phyloP scores from a whole-genome alignment of 345 rosid genomes.

The Camelina neglecta region DNA sequence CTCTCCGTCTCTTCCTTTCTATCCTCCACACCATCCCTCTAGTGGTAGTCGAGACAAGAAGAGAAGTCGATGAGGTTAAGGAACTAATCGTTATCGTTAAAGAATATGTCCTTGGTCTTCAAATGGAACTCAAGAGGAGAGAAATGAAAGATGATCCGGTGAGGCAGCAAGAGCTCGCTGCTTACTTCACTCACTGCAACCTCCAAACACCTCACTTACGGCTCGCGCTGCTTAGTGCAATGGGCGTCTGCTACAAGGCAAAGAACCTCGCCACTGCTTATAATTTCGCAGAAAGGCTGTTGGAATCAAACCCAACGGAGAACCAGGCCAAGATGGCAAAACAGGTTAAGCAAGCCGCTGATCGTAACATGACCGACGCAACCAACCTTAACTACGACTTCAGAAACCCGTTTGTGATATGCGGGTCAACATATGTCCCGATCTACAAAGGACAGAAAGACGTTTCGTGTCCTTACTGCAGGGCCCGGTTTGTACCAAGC shows the following conservation, averaged over 20 bases:
- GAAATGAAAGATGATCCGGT: slow-evolving; percentile 70
- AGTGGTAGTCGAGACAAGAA: slow-evolving; percentile 89
- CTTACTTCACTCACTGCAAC: slow-evolving; percentile 94
- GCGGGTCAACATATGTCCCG: slow-evolving; percentile 90
- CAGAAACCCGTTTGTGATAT: slow-evolving; percentile 86
- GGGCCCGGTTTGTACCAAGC: slow-evolving; percentile 72
- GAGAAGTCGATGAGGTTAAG: slow-evolving; percentile 97
- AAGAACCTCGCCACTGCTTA: slow-evolving; percentile 80
- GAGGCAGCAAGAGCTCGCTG: slow-evolving; percentile 96
- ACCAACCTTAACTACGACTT: slow-evolving; percentile 80
- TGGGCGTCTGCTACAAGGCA: slow-evolving; percentile 79
- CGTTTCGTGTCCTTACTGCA: slow-evolving; percentile 85
- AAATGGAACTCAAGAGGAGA: slow-evolving; percentile 87
- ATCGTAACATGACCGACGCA: slow-evolving; percentile 74
- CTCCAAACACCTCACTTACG: slow-evolving; percentile 86
- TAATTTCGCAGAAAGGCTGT: slow-evolving; percentile 77
- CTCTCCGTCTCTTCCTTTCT: slow-evolving; percentile 70
- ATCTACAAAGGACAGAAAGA: slow-evolving; percentile 93
- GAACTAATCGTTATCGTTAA: slow-evolving; percentile 74
- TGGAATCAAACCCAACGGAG: slow-evolving; percentile 77
- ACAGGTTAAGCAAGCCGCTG: slow-evolving; percentile 82
- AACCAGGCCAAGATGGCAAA: slow-evolving; percentile 80
- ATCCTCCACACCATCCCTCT: slow-evolving; percentile 94
- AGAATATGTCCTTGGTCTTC: slow-evolving; percentile 84
- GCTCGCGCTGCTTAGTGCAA: slow-evolving; percentile 78